These are phyloP conservation scores for Cryptosporidium felis DNA, from an alignment of 169 alveolate species.

Conservation along the genomic window DNA sequence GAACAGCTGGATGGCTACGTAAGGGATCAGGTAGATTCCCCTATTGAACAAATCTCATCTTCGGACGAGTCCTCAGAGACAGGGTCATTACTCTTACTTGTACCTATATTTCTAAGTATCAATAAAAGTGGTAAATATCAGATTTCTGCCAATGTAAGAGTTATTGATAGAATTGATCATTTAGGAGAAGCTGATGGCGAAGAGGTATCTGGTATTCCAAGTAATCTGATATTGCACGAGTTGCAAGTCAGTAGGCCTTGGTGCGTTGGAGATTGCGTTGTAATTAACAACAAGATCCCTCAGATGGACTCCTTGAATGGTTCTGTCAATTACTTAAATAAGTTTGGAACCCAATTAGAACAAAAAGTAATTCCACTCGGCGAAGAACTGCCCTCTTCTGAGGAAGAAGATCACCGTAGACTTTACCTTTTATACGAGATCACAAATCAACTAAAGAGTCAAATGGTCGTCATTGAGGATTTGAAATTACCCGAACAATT, in stretches of 20 bases:
- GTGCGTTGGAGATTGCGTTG: constrained; percentile 31
- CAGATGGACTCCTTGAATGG: constrained; percentile 46
- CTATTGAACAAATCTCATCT: no score
- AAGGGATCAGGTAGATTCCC: no score
- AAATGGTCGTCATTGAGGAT: constrained; percentile 13
- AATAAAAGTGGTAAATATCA: constrained; percentile 19
- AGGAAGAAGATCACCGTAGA: background rate
- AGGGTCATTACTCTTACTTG: background rate
- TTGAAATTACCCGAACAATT: constrained; percentile 3
- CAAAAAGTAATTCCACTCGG: background rate
- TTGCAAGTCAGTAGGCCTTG: constrained; percentile 2
- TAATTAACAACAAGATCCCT: background rate
- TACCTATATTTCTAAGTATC: constrained; percentile 19
- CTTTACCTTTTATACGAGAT: constrained; percentile 5
- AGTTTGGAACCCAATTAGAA: background rate
- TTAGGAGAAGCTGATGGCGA: background rate
- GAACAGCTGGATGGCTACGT: no score
- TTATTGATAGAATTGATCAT: background rate
- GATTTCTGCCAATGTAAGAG: background rate
- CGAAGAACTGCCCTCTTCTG: background rate
- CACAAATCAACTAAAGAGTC: background rate
- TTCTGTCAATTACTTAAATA: constrained; percentile 4
- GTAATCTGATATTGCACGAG: constrained; percentile 5
- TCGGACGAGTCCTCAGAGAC: no score
- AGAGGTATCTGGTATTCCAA: background rate